Conservation (phyloP, 2,329 filamentous ascomycete genomes). For the Fusarium sp. region DNA sequence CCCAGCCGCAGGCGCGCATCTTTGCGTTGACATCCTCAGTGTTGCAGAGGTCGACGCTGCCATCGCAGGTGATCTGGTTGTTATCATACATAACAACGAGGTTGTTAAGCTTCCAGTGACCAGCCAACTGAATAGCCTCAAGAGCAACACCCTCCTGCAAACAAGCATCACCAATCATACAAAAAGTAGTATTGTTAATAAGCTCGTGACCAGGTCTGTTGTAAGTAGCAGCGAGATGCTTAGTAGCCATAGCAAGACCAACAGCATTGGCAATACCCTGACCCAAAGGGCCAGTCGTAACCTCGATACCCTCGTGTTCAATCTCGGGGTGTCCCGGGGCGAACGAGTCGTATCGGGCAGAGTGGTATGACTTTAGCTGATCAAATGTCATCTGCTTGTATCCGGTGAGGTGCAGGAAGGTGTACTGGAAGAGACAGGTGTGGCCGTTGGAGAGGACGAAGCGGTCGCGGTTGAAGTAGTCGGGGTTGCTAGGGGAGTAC, state of each 20-base stretch:
- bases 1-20: slow-evolving; percentile 68
- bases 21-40: slow-evolving; percentile 69
- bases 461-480: slow-evolving; percentile 71
- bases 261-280: slow-evolving; percentile 72
- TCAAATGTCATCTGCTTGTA: slow-evolving; percentile 68
- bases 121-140: slow-evolving; percentile 68
- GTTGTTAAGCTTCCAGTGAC: slow-evolving; percentile 67
- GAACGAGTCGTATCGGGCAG: slow-evolving; percentile 58
- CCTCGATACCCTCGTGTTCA: slow-evolving; percentile 67
- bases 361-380: slow-evolving; percentile 67
- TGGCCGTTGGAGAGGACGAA: slow-evolving; percentile 74
- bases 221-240: slow-evolving; percentile 66
- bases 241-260: slow-evolving; percentile 68
- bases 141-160: slow-evolving; percentile 69
- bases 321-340: slow-evolving; percentile 70
- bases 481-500: slow-evolving; percentile 66
- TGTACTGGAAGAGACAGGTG: slow-evolving; percentile 66
- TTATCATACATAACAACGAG: slow-evolving; percentile 71
- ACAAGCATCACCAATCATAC: slow-evolving; percentile 70
- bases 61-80: slow-evolving; percentile 71
- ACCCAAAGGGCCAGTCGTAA: slow-evolving; percentile 70
- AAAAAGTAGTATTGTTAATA: slow-evolving; percentile 65
- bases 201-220: slow-evolving; percentile 63
- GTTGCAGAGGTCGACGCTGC: slow-evolving; percentile 64
- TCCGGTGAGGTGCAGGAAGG: slow-evolving; percentile 64